A percentile compares a stretch with the other conserved stretches of the same genome.
Conservation (phyloP, 176 grass and related monocot genomes). For the Cenchrus fungigraminus region DNA sequence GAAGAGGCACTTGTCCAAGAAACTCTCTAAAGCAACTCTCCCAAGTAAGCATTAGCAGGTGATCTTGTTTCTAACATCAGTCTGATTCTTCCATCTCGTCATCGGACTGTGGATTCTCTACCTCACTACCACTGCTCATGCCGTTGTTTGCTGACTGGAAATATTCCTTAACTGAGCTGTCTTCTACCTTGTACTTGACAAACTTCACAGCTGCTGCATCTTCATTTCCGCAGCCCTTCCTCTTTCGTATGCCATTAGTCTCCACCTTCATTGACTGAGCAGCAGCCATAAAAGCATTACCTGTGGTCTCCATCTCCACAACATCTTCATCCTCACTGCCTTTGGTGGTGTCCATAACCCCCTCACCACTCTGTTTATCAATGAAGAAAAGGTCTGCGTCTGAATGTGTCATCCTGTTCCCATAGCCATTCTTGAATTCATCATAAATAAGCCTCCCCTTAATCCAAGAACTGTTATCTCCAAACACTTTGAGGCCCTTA, state of each 20-base stretch:
- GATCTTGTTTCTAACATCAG: conserved; percentile 46
- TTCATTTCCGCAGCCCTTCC: conserved; percentile 67
- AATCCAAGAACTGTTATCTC: conserved; percentile 62
- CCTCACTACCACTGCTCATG: conserved; percentile 84
- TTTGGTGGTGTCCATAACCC: conserved; percentile 44
- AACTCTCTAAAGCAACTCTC: conserved; percentile 36
- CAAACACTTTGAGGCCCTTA: conserved; percentile 77
- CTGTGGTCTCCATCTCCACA: conserved; percentile 59
- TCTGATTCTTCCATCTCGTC: conserved; percentile 85
- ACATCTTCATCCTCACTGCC: conserved; percentile 45
- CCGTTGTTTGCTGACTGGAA: conserved; percentile 43
- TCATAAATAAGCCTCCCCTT: conserved; percentile 57
- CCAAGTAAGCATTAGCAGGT: conserved; percentile 50
- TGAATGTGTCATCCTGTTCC: conserved; percentile 51
- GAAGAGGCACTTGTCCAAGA: conserved; percentile 42
- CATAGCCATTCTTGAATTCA: conserved; percentile 52
- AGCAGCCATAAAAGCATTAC: conserved; percentile 78
- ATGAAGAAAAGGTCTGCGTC: conserved; percentile 77
- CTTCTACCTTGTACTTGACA: conserved; percentile 69
- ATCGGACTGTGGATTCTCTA: conserved; percentile 76
- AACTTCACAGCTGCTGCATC: conserved; percentile 54
- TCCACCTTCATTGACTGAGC: conserved; percentile 76
- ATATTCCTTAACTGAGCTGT: conserved; percentile 56
- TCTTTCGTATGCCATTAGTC: conserved; percentile 67
- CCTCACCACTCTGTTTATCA: conserved; percentile 61